Evolutionary conservation across 2,329 filamentous ascomycete species (phyloP), one percentile per base, ranked within the genome.

Genomic region (Lasiodiplodia citricola): DNA sequence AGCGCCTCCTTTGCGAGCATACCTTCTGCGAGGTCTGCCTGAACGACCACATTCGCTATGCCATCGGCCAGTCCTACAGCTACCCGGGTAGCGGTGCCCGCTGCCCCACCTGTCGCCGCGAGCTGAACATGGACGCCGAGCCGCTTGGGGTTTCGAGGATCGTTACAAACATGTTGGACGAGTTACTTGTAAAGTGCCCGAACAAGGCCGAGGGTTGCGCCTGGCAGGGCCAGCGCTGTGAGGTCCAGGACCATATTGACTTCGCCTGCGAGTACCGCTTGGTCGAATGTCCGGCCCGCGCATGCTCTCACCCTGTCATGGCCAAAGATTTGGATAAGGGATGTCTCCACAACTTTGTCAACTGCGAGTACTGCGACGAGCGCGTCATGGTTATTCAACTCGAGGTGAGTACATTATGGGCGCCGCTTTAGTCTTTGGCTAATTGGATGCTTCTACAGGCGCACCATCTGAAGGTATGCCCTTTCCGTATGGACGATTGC

Each of bases 21-120:
- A 86, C 87, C 71, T 90, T 90, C 79, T 90, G 88, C 78, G 80
- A 83, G 66, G 83, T 85, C 28, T 90, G 88, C 73, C 80, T 90
- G 69, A 82, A 81, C 58, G 77, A 80, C 74, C 70, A 74, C 35
- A 65, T 70, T n/a, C 69, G 47, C 28, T 58, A 31, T 25, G 52
- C 50, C 28, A 44, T 60, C 25, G 41, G 58, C 18, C 38, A 62
- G 25, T 28, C 60, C 47, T 58, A 25, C 16, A 44, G 44, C 50
- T 38, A 51, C 11, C 54, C 58, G 18, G 66, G 58, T 51, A 72
- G 65, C n/a, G 35, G 73, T 71, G 75, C 77, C 73, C 82, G 80
- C 41, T 90, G 88, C 78, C 88, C 88, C 57, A 85, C 85, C 4
- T 90, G 88, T 74, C 85, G 88, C 50, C 82, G 82, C 52, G 52